Evolutionary conservation across 179 eudicot species (phyloP).

Genomic region (Pouteria campechiana): DNA sequence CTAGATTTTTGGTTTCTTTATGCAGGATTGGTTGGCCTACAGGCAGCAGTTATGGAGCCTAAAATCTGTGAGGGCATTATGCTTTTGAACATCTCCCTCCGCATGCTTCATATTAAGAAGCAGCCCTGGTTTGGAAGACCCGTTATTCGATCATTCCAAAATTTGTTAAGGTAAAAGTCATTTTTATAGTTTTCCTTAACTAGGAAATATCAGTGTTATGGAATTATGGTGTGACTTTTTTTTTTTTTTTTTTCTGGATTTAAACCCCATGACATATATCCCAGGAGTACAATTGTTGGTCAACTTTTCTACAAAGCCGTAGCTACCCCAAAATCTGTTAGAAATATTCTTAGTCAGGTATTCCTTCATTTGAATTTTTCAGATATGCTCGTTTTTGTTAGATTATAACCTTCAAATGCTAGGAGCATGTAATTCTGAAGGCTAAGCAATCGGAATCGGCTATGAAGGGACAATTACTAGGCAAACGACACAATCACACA

Average conservation of each 20-base stretch:
- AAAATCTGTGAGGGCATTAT: conserved; percentile 66
- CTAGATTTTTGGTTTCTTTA: not conserved
- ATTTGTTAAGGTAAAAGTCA: conserved; percentile 50
- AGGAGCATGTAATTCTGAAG: no score
- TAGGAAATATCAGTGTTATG: no score
- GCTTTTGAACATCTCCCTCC: conserved; percentile 77
- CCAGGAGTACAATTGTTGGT: conserved; percentile 76
- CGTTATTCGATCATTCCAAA: conserved; percentile 72
- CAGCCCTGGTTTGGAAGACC: conserved; percentile 80
- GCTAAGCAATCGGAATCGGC: no score
- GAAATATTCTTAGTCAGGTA: conserved; percentile 87
- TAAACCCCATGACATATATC: conserved; percentile 6
- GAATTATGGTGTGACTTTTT: no score
- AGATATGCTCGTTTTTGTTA: no score
- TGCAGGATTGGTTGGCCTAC: conserved; percentile 92
- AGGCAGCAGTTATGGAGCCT: conserved; percentile 79
- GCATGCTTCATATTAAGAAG: conserved; percentile 88
- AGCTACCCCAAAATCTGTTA: conserved; percentile 74
- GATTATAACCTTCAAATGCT: no score
- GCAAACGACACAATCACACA: no score
- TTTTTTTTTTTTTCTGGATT: conserved; percentile 1
- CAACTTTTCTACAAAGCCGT: conserved; percentile 60
- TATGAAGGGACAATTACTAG: no score
- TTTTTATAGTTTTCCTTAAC: not conserved
- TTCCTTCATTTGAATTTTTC: no score